phyloP scores from a whole-genome alignment of 1,284 basidiomycete species.

The Puccinia novopanici region DNA sequence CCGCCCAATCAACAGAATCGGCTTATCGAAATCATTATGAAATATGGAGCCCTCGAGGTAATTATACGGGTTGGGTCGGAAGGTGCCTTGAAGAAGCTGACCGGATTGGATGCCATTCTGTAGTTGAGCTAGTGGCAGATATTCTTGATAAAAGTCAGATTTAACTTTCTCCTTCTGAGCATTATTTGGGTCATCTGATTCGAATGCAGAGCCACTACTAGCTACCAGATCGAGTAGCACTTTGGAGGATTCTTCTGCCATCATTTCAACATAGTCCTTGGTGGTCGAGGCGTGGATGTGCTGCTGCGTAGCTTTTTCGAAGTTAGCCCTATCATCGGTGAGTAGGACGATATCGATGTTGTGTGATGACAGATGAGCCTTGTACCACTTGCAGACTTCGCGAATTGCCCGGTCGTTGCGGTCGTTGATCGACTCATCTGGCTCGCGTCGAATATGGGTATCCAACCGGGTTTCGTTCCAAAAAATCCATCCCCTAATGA shows the following conservation, averaged over 20 bases:
- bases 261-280: constrained; percentile 75
- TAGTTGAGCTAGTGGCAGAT: constrained; percentile 74
- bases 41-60: constrained; percentile 89
- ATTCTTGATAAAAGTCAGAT: constrained; percentile 64
- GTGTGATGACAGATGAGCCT: constrained; percentile 65
- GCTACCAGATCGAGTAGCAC: constrained; percentile 79
- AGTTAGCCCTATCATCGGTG: constrained; percentile 85
- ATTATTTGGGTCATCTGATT: constrained; percentile 56
- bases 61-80: constrained; percentile 93
- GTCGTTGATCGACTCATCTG: constrained; percentile 81
- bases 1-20: constrained; percentile 81
- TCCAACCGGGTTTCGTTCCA: constrained; percentile 63
- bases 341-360: constrained; percentile 71
- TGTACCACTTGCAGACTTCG: constrained; percentile 81
- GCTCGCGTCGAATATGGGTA: constrained; percentile 72
- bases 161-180: constrained; percentile 11
- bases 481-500: constrained; percentile 52
- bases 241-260: constrained; percentile 64
- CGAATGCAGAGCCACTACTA: constrained; percentile 63
- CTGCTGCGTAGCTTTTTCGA: constrained; percentile 72
- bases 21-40: constrained; percentile 72
- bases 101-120: constrained; percentile 83
- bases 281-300: constrained; percentile 70
- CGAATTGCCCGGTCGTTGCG: constrained; percentile 89
- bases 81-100: constrained; percentile 84